A percentile compares a stretch with the other conserved stretches of the same genome.
Evolutionary conservation across 352 stramenopile species (phyloP).

Genomic region (Elongisporangium prolatum): DNA sequence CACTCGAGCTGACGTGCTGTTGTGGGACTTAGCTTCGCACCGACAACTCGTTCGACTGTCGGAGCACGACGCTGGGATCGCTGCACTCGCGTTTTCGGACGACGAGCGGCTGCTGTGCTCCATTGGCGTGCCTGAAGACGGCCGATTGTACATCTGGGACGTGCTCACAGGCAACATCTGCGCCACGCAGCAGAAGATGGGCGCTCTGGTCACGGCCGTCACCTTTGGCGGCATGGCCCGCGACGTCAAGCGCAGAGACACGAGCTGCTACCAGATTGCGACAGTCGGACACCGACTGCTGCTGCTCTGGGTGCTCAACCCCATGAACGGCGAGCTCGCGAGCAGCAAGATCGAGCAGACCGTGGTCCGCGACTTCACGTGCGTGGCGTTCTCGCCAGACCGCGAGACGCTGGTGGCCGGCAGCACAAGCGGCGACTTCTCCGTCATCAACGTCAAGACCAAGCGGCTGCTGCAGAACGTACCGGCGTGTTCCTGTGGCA

Average conservation of each 20-base stretch:
- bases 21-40: conserved; percentile 84
- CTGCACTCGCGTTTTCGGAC: conserved; percentile 85
- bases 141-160: conserved; percentile 89
- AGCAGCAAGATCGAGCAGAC: conserved; percentile 71
- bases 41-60: conserved; percentile 77
- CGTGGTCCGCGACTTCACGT: conserved; percentile 80
- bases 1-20: conserved; percentile 77
- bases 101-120: conserved; percentile 87
- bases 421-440: conserved; percentile 86
- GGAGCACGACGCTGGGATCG: conserved; percentile 90
- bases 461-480: conserved; percentile 64
- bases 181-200: conserved; percentile 71
- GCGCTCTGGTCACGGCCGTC: conserved; percentile 50
- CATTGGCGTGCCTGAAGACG: conserved; percentile 73
- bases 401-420: conserved; percentile 77
- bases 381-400: conserved; percentile 77
- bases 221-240: conserved; percentile 81
- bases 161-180: conserved; percentile 86
- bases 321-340: conserved; percentile 69
- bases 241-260: conserved; percentile 90
- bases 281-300: conserved; percentile 76
- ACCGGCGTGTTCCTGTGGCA: conserved; percentile 75
- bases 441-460: conserved; percentile 74
- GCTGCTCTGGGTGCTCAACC: conserved; percentile 86
- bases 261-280: conserved; percentile 82